Evolutionary conservation across 192 early-diverging fungal genomes (phyloP), one percentile per base, ranked within the genome.

Genomic region (Geranomyces variabilis): DNA sequence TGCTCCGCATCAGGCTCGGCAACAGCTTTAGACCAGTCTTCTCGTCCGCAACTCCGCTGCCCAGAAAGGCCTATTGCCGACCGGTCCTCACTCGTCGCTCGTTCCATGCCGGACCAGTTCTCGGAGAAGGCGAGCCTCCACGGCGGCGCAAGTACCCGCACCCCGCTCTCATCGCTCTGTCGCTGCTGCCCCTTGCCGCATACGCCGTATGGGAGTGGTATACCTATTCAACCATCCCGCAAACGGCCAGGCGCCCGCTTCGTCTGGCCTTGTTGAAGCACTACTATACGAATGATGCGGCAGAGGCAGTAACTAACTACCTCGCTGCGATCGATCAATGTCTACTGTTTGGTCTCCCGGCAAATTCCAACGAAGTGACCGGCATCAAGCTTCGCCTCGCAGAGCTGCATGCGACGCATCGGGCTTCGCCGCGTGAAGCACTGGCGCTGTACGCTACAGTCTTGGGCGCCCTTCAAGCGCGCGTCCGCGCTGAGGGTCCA

Each of bases 361-460:
- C 48, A 12, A 10, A 67, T 33, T 49, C 41, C 19, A 7, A 28
- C 22, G 73, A 57, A 22, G 43, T 69, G 0, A 75, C 73, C 8
- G 73, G 73, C 9, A 67, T 75, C 46, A 9, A 30, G 19, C 66
- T 75, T 14, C 73, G 73, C 33, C 48, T 75, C 30, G 73, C 66
- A 9, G 73, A 75, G 15, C 44, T 75, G 24, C 62, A 75, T 34
- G 73, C 30, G 3, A 12, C 22, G 12, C 71, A 69, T 13, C 73
- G 57, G 17, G 41, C 46, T 4, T 5, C 26, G 17, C 60, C 53
- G 33, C 17, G 48, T 1, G 65, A 69, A 9, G 73, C 73, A 6
- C 5, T 67, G 13, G 46, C n/a, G 8, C 22, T 57, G 41, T 75
- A 57, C 41, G 17, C 8, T 14, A n/a, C n/a, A 6, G 73, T 67